Percentiles rank a stretch among this genome's conserved stretches.
phyloP scores from a whole-genome alignment of 2,329 filamentous ascomycete species.

The Clarireedia monteithiana region DNA sequence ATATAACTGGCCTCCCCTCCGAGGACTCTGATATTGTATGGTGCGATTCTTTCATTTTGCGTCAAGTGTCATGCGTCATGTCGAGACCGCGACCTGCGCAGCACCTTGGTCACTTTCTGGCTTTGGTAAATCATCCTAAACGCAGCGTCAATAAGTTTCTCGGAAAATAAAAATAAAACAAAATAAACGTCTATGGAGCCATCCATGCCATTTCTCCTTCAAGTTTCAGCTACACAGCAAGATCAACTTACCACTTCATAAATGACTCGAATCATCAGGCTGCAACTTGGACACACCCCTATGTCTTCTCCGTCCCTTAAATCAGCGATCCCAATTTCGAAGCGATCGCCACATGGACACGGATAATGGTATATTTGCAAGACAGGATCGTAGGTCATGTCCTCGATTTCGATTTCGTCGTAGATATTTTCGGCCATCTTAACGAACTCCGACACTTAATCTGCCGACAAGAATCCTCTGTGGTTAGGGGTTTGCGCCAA shows the following conservation, averaged over 20 bases:
- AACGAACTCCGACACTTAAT: background rate
- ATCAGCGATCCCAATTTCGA: slow-evolving; percentile 82
- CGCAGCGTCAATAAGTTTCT: background rate
- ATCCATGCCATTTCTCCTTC: background rate
- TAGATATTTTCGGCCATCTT: slow-evolving; percentile 57
- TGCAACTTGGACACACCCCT: slow-evolving; percentile 95
- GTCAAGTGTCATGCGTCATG: slow-evolving; percentile 3
- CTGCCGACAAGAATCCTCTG: background rate
- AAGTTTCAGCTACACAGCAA: background rate
- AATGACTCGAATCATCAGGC: slow-evolving; percentile 91
- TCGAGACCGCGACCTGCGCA: slow-evolving; percentile 13
- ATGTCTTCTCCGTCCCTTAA: slow-evolving; percentile 86
- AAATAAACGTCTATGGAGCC: no score
- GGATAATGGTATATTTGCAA: slow-evolving; percentile 92
- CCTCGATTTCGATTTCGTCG: slow-evolving; percentile 97
- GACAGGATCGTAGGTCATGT: slow-evolving; percentile 83
- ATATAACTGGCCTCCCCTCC: no score
- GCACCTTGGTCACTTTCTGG: slow-evolving; percentile 18
- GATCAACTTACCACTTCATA: slow-evolving; percentile 64
- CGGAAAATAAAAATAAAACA: no score
- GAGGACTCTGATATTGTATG: background rate
- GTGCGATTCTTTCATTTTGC: background rate
- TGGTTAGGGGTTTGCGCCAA: background rate
- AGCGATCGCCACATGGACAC: slow-evolving; percentile 93
- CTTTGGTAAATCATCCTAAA: slow-evolving; percentile 44